These are phyloP conservation scores for Fusarium incarnatum DNA, from an alignment of 2,329 filamentous ascomycete genomes.

Conservation along the genomic window DNA sequence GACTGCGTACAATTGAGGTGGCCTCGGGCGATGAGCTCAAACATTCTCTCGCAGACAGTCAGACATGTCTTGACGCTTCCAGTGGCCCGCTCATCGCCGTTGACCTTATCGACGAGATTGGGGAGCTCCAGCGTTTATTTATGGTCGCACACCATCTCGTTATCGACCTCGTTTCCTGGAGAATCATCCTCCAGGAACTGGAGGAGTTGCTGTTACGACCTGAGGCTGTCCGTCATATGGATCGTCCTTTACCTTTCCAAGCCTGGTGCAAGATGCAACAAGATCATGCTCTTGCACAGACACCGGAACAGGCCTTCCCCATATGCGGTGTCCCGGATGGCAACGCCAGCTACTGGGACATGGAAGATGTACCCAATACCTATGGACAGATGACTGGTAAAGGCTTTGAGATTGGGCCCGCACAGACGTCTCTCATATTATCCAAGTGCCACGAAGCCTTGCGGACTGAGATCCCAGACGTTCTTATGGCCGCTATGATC, in stretches of 20 bases:
- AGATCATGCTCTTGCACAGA: conserved; percentile 7
- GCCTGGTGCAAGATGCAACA: conserved; percentile 54
- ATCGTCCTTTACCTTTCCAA: conserved; percentile 50
- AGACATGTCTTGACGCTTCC: conserved; percentile 25
- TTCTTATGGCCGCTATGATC: conserved; percentile 50
- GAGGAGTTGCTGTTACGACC: conserved; percentile 52
- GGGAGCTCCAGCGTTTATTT: conserved; percentile 49
- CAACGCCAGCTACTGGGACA: conserved; percentile 45
- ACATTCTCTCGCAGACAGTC: conserved; percentile 9
- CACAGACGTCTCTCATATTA: conserved; percentile 34
- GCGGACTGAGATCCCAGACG: conserved; percentile 51
- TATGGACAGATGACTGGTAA: conserved; percentile 37
- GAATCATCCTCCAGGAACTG: conserved; percentile 51
- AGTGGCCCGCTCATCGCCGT: conserved; percentile 22
- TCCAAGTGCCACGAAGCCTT: conserved; percentile 42
- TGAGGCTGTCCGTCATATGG: conserved; percentile 11
- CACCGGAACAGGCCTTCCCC: conserved; percentile 44
- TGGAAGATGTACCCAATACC: conserved; percentile 30
- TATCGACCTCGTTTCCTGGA: conserved; percentile 61
- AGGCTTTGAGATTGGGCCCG: conserved; percentile 29
- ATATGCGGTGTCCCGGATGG: conserved; percentile 27
- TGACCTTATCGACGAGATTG: conserved; percentile 20
- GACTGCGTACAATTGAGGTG: conserved; percentile 6
- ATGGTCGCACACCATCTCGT: conserved; percentile 54
- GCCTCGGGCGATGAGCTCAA: not conserved